phyloP scores from a whole-genome alignment of 768 basidiomycete genomes.

The Dacryopinax spathularia region DNA sequence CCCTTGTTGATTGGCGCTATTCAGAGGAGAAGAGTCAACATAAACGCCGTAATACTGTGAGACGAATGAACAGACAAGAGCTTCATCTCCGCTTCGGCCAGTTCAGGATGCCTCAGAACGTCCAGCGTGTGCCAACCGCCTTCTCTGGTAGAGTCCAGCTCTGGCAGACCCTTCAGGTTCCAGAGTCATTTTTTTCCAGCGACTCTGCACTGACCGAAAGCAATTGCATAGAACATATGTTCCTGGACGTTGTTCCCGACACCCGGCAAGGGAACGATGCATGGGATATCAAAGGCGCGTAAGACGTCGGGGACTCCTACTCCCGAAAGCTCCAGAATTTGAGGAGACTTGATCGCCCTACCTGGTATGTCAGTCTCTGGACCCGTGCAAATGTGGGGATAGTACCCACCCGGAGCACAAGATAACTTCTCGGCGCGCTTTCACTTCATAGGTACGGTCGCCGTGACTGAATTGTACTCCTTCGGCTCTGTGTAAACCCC shows the following conservation, averaged over 20 bases:
- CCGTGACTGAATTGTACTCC: slow-evolving; percentile 34
- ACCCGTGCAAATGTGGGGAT: neutral
- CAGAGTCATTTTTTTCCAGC: neutral
- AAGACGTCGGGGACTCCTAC: slow-evolving; percentile 45
- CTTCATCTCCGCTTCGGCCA: neutral
- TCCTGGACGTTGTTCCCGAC: slow-evolving; percentile 57
- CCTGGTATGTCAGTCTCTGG: neutral
- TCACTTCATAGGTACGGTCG: slow-evolving; percentile 23
- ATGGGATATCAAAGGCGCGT: slow-evolving; percentile 33
- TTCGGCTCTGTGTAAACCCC: no score
- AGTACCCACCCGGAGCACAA: slow-evolving; percentile 33
- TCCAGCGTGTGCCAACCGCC: neutral
- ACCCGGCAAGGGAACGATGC: slow-evolving; percentile 49
- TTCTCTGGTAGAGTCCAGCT: neutral
- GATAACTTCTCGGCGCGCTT: slow-evolving; percentile 38
- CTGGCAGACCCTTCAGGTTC: neutral
- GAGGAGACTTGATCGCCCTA: slow-evolving; percentile 34
- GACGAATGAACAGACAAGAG: neutral
- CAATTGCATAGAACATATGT: slow-evolving; percentile 21
- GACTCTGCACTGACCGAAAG: slow-evolving; percentile 7
- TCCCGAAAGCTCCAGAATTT: slow-evolving; percentile 49
- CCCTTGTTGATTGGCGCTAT: slow-evolving; percentile 17
- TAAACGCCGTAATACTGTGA: neutral
- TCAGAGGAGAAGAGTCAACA: neutral
- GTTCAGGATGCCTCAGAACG: neutral